These are phyloP conservation scores for Rhodosporidiobolus odoratus DNA, from an alignment of 768 basidiomycete genomes.

Conservation along the genomic window DNA sequence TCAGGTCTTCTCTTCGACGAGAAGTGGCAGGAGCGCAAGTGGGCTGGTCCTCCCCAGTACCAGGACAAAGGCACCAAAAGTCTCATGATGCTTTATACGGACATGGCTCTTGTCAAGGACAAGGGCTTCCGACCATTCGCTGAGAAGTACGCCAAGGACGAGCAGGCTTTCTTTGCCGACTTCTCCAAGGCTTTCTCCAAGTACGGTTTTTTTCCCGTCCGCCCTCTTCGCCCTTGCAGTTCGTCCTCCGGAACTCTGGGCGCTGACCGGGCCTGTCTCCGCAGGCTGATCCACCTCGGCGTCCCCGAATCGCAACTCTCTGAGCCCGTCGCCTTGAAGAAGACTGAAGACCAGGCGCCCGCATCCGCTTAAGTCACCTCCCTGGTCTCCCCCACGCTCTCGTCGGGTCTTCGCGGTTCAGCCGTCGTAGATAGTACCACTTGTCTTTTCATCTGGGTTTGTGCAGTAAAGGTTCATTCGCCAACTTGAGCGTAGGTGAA, in stretches of 20 bases:
- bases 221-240: not conserved
- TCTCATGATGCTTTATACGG: conserved; percentile 81
- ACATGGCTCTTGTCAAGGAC: conserved; percentile 81
- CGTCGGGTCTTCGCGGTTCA: no score
- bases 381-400: no score
- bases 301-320: conserved; percentile 76
- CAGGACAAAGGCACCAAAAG: conserved; percentile 81
- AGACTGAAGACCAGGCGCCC: conserved; percentile 32
- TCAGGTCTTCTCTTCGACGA: conserved; percentile 72
- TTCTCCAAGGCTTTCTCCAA: conserved; percentile 51
- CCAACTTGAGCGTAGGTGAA: no score
- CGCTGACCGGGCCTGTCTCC: not conserved
- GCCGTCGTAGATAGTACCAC: no score
- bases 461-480: no score
- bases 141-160: conserved; percentile 76
- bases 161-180: conserved; percentile 90
- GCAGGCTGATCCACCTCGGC: conserved; percentile 77
- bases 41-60: conserved; percentile 87
- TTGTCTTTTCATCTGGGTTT: no score
- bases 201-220: conserved; percentile 31
- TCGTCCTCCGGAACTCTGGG: not conserved
- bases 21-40: conserved; percentile 64
- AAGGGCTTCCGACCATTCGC: conserved; percentile 86
- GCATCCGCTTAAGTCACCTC: not conserved
- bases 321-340: conserved; percentile 31